Percentiles rank a stretch among this genome's conserved stretches.
Conservation (phyloP, 306 rosid genomes). For the Trifolium pratense region DNA sequence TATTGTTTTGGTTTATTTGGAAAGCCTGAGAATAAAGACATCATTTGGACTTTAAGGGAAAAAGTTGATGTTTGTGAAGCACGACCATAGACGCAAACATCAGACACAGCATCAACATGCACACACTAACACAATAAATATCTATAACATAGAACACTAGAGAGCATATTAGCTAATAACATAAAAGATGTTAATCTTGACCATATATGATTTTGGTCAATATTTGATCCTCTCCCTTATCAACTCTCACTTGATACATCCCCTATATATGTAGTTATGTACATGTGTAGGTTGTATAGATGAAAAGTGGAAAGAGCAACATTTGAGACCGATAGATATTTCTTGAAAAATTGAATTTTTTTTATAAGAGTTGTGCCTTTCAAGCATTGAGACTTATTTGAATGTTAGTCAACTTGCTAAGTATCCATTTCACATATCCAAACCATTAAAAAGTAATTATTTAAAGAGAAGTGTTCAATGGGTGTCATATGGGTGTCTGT, state of each 20-base stretch:
- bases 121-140: slow-evolving; percentile 1
- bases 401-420: not conserved
- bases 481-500: too few species aligned
- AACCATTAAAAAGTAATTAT: slow-evolving; percentile 14
- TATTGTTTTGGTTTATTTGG: not conserved
- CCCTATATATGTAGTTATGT: not conserved
- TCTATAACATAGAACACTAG: not conserved
- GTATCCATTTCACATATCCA: not conserved
- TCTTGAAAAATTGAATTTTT: not conserved
- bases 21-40: too few species aligned
- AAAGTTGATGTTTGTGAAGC: not conserved
- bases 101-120: not conserved
- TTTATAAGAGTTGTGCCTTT: not conserved
- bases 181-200: slow-evolving; percentile 2
- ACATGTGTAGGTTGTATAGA: not conserved
- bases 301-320: slow-evolving; percentile 2
- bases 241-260: not conserved
- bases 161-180: not conserved
- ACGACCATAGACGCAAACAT: slow-evolving; percentile 2
- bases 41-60: not conserved
- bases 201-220: not conserved
- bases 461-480: not conserved
- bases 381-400: not conserved
- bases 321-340: not conserved
- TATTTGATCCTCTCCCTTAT: not conserved